Conservation (phyloP, 176 grass and related monocot species). For the Juncus inflexus region DNA sequence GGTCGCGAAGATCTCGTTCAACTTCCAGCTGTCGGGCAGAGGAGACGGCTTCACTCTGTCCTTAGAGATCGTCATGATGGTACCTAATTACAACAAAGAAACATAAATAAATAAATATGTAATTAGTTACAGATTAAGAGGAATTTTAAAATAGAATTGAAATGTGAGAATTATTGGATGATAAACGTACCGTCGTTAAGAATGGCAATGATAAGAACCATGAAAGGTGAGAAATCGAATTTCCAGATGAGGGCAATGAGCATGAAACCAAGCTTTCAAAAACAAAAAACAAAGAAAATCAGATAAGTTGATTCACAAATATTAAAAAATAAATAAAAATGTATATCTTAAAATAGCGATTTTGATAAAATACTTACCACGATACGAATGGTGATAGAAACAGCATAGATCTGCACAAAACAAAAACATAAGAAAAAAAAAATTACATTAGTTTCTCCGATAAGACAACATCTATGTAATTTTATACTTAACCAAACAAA, state of each 20-base stretch:
- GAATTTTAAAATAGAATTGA: not conserved
- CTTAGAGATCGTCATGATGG: conserved; percentile 98
- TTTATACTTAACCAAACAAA: too few relatives aligned
- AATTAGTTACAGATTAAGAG: too few relatives aligned
- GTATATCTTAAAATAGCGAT: not conserved
- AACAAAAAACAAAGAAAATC: conserved; percentile 14
- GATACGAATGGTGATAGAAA: conserved; percentile 98
- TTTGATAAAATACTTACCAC: conserved; percentile 51
- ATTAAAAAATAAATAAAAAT: not conserved
- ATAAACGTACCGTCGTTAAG: conserved; percentile 78
- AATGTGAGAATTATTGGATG: not conserved
- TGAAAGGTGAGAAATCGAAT: conserved; percentile 91
- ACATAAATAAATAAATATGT: too few relatives aligned
- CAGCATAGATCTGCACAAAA: conserved; percentile 77
- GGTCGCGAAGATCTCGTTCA: conserved; percentile 93
- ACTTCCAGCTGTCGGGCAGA: conserved; percentile 91
- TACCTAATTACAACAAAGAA: conserved; percentile 44
- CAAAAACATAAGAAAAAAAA: conserved; percentile 1
- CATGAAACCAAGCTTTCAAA: conserved; percentile 80
- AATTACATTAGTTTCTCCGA: too few relatives aligned
- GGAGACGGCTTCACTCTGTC: conserved; percentile 95
- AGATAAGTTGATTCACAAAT: too few relatives aligned
- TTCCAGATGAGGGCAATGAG: conserved; percentile 96
- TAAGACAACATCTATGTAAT: too few relatives aligned
- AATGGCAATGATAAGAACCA: conserved; percentile 99